Base-by-base conservation (phyloP, 352 stramenopile genomes). In the Phytopythium oedochilum region DNA sequence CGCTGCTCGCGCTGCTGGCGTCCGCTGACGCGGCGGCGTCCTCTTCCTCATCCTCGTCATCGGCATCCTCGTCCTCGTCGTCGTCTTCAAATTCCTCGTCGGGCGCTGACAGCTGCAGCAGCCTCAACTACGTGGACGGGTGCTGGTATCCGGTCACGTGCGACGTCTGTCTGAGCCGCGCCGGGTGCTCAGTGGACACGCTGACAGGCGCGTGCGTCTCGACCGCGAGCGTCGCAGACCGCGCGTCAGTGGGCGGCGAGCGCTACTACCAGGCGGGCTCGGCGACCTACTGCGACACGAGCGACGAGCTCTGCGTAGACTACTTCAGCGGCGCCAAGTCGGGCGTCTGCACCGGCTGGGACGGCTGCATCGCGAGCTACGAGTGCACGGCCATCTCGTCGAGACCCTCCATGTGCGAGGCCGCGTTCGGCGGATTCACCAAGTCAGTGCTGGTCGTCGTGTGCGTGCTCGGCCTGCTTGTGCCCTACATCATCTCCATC, bases 151-250 rank as follows among this genome's bases (percentile, higher is more conserved):
- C 23, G 11, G 53, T 69, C 18, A 59, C 36, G 15, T 73, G 65
- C 50, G 44, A 18, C 17, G 31, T 39, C 17, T 73, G 65, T 26
- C 32, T 73, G 38, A 40, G 31, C 15, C 57, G 51, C 38, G 8
- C 29, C 8, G 66, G 66, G 32, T 79, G 70, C 26, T 60, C 70
- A n/a, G 47, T 79, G n/a, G 66, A 79, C 34, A 64, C 67, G 17
- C 64, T 57, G 25, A 79, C 66, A 1, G 70, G 67, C 39, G 67
- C 64, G 12, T 79, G 70, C 61, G 59, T 79, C 6, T 70, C 64
- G 5, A 48, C 36, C 22, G 59, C 36, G 5, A 50, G 56, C 5
- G 66, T 71, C 23, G 18, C 66, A 9, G 20, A 12, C 17, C 55
- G 42, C 6, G 46, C 50, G 5, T 22, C 58, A 2, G 23, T 53